These are phyloP conservation scores for Hymenoscyphus linearis DNA, from an alignment of 2,329 filamentous ascomycete species.

Conservation along the genomic window DNA sequence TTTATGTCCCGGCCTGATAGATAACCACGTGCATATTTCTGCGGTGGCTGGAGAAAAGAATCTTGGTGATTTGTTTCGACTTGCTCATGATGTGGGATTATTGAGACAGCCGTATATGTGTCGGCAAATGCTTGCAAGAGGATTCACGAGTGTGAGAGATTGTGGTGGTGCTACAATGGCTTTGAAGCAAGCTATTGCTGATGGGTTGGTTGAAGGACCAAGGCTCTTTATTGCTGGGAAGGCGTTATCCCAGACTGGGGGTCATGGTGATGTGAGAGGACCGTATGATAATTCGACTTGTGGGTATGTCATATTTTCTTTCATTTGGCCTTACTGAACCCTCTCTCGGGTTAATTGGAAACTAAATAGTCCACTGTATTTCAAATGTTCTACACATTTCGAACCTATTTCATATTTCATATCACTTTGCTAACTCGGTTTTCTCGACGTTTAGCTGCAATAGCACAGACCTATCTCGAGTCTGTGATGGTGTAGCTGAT, in stretches of 20 bases:
- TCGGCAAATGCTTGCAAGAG: slow-evolving; percentile 46
- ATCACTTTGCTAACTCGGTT: not conserved
- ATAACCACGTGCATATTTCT: slow-evolving; percentile 44
- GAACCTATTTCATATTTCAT: not conserved
- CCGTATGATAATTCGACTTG: slow-evolving; percentile 33
- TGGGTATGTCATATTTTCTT: not conserved
- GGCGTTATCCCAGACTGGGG: slow-evolving; percentile 52
- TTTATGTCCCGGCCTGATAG: slow-evolving; percentile 45
- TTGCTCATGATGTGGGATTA: not conserved
- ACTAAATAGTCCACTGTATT: not conserved
- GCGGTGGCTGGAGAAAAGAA: slow-evolving; percentile 38
- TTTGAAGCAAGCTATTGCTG: slow-evolving; percentile 50
- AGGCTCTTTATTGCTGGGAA: slow-evolving; percentile 49
- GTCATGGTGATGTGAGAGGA: slow-evolving; percentile 46
- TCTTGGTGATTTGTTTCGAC: slow-evolving; percentile 2
- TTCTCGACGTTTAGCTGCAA: not conserved
- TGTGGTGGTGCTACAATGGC: slow-evolving; percentile 50
- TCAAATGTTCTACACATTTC: not conserved
- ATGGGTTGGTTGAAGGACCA: slow-evolving; percentile 50
- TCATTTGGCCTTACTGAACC: not conserved
- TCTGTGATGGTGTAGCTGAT: slow-evolving; percentile 32
- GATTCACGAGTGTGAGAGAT: slow-evolving; percentile 54
- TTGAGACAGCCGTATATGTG: slow-evolving; percentile 42
- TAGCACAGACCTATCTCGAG: not conserved
- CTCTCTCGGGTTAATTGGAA: not conserved